Evolutionary conservation across 768 basidiomycete species (phyloP), one percentile per base, ranked within the genome.

Genomic region (Lanmaoa rubissima): DNA sequence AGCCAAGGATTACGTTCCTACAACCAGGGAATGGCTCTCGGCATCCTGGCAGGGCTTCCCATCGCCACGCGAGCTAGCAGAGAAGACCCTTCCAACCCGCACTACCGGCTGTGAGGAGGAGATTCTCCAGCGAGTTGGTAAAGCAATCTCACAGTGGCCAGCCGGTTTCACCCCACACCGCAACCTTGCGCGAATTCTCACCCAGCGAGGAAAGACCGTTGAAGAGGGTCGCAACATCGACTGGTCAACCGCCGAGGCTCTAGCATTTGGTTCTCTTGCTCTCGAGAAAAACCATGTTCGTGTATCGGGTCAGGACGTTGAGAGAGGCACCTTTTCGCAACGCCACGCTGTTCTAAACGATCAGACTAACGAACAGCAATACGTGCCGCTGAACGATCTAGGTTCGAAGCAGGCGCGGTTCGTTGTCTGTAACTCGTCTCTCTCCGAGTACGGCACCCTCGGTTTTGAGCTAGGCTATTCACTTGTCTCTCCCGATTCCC

Each of bases 391-490:
- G 61, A 93, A 94, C 70, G 85, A 96, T 74, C 82, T 99, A 48
- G 88, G 88, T 48, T 82, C 84, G 14, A 86, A 82, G 63, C 96
- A 99, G 73, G 92, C 93, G n/a, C 82, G 80, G 34, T 98, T 99
- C 76, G 90, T 93, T 58, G 81, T 98, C 59, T 95, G 92, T 79
- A 99, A 98, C 80, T 98, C 97, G 9, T 93, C 92, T 7, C 80
- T 99, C 19, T 98, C 96, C 42, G 97, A 99, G 73, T 99, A 78
- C 68, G 97, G 96, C 60, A 79, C 87, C 3, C 90, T 99, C 57
- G 96, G 96, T 40, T 99, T 98, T 73, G 96, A 99, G 73, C 86
- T 99, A 32, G 96, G 96, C 10, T 99, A 99, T 75, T 99, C 97
- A 7, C 87, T 98, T 61, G 97, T 98, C 52, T 96, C 94, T 14